Evolutionary conservation across 1,284 basidiomycete species (phyloP).

Genomic region (Chondrostereum purpureum): DNA sequence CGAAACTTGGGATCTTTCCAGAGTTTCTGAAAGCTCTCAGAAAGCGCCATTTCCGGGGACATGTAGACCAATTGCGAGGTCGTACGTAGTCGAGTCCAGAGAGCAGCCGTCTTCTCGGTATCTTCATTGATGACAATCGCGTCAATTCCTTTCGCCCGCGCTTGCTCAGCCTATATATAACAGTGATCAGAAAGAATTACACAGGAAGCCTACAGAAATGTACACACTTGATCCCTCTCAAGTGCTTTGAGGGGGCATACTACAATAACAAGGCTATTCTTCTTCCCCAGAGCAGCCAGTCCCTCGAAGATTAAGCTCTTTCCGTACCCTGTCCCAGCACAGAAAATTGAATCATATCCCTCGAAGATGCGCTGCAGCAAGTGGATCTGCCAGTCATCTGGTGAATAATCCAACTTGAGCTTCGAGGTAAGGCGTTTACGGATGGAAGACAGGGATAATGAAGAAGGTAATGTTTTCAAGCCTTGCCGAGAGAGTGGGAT

Average conservation of each 20-base stretch:
- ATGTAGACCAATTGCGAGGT: conserved; percentile 17
- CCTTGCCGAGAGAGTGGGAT: no score
- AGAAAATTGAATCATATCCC: conserved; percentile 18
- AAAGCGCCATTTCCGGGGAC: conserved; percentile 21
- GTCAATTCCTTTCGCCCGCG: conserved; percentile 12
- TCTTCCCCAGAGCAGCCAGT: conserved; percentile 13
- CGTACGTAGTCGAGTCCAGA: conserved; percentile 10
- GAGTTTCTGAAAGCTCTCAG: conserved; percentile 16
- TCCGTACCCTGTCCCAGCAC: conserved; percentile 22
- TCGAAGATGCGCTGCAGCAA: conserved; percentile 12
- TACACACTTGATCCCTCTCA: conserved; percentile 21
- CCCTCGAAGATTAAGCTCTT: conserved; percentile 24
- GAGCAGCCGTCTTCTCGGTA: conserved; percentile 4
- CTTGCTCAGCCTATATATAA: conserved; percentile 12
- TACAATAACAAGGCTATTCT: conserved; percentile 16
- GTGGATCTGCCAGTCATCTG: conserved; percentile 16
- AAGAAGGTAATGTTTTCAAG: background rate
- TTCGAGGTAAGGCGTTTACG: background rate
- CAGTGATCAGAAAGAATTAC: background rate
- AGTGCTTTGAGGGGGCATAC: conserved; percentile 23
- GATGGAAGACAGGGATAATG: background rate
- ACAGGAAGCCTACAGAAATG: background rate
- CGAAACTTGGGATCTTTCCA: conserved; percentile 15
- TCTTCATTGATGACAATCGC: conserved; percentile 17
- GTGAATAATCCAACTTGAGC: background rate